Base-by-base conservation (phyloP, 768 basidiomycete species). In the Leucocoprinus sp. region DNA sequence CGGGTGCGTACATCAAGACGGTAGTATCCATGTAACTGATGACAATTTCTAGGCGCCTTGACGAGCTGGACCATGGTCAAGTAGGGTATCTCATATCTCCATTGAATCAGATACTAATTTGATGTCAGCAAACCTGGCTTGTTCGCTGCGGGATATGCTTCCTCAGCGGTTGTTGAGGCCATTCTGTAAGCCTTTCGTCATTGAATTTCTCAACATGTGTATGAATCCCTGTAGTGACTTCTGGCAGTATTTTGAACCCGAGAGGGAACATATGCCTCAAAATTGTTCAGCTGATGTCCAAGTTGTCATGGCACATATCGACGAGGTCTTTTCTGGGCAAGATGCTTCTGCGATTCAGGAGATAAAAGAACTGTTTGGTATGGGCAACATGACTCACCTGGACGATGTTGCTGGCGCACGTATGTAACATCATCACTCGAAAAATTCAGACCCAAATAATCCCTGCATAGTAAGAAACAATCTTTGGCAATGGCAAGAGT, bases 211-310 rank as follows among this genome's bases (percentile, higher is more conserved):
- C 21, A 37, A 27, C 7, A 14, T 17, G 18, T 49, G 14, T 24
- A 40, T 15, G 51, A 15, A 29, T 39, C 3, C 19, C 28, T 19
- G 50, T 52, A 74, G 74, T 12, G 68, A 82, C 57, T 82, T 76
- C 55, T 84, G 80, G 80, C 67, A 66, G 51, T 88, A 85, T 55
- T 85, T 82, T 58, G 82, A 84, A 49, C 83, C 83, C 9, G 75
- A 83, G 52, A 76, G 76, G 12, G 66, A 74, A 52, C 64, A 75
- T 54, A 85, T 84, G 81, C 78, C 83, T 2, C 40, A 55, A 51
- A 87, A 88, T 59, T 88, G 85, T 61, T 84, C 82, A 6, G 72
- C 80, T 0, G 85, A 88, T 54, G 71, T 85, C 23, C 64, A 82
- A 57, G 72, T 71, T 4, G 82, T 80, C 12, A 71, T 86, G 43